These are phyloP conservation scores for Neofusicoccum sp. DNA, from an alignment of 2,329 filamentous ascomycete species.

Conservation along the genomic window DNA sequence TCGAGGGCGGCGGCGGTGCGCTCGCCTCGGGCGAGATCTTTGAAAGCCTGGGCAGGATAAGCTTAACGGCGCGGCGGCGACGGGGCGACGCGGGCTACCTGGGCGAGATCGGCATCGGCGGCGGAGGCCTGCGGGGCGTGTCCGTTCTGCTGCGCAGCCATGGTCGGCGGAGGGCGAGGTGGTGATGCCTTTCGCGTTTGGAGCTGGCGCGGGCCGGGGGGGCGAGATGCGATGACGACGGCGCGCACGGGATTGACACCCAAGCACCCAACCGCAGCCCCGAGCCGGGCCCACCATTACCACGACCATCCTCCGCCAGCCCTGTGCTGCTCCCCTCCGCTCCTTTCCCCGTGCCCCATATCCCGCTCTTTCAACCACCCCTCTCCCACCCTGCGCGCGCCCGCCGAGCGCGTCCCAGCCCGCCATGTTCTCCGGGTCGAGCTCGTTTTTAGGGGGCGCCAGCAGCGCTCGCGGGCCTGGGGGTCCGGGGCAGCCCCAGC, in stretches of 20 bases:
- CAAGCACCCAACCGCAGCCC: not conserved
- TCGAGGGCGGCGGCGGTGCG: conserved; percentile 55
- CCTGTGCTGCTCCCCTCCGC: not conserved
- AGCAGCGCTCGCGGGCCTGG: conserved; percentile 66
- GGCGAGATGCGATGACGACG: conserved; percentile 3
- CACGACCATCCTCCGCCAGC: not conserved
- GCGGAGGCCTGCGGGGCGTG: conserved; percentile 22
- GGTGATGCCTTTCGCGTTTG: not conserved
- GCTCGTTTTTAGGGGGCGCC: conserved; percentile 77
- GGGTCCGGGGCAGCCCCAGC: conserved; percentile 50
- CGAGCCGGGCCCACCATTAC: not conserved
- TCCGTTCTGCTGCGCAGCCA: conserved; percentile 34
- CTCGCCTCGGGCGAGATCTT: conserved; percentile 55
- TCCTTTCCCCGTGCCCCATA: conserved; percentile 6
- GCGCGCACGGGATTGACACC: not conserved
- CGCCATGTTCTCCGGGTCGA: conserved; percentile 85
- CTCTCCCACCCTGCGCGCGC: not conserved
- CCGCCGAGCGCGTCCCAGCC: not conserved
- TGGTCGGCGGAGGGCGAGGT: conserved; percentile 20
- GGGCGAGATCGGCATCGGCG: conserved; percentile 35
- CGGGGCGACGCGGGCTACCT: conserved; percentile 24
- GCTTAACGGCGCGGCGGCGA: not conserved
- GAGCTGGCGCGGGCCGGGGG: not conserved
- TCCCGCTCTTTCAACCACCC: not conserved
- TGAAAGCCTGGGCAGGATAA: conserved; percentile 42